A percentile compares a stretch with the other conserved stretches of the same genome.
These are phyloP conservation scores for Penicillium herquei DNA, from an alignment of 495 filamentous ascomycete genomes.

Conservation along the genomic window DNA sequence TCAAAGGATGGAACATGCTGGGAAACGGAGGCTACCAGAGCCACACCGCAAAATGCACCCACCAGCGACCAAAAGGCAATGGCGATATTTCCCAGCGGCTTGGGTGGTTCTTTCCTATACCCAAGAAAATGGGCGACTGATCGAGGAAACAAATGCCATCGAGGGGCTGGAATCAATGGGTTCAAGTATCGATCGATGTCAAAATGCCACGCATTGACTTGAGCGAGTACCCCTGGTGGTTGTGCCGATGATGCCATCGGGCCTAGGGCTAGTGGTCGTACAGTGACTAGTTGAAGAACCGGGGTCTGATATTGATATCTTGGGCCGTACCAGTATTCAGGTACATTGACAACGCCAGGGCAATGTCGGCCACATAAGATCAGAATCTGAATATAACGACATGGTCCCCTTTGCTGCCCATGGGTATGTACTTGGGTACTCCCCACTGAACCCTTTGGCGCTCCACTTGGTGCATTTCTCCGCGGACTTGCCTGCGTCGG, in stretches of 20 bases:
- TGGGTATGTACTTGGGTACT: background rate
- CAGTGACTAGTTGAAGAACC: background rate
- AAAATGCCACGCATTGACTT: constrained; percentile 46
- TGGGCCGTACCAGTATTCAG: background rate
- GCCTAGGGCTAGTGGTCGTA: background rate
- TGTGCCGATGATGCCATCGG: constrained; percentile 10
- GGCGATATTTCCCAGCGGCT: constrained; percentile 35
- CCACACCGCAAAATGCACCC: constrained; percentile 44
- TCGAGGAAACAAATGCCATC: constrained; percentile 37
- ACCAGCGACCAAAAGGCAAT: constrained; percentile 44
- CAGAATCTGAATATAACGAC: background rate
- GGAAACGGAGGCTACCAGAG: constrained; percentile 41
- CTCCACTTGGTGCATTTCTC: background rate
- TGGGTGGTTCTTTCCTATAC: constrained; percentile 30
- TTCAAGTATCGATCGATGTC: constrained; percentile 68
- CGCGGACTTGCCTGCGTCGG: background rate
- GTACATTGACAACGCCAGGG: background rate
- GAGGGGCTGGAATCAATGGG: constrained; percentile 52
- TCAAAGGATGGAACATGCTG: constrained; percentile 39
- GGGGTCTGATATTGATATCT: background rate
- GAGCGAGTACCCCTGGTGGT: constrained; percentile 6
- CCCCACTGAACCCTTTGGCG: background rate
- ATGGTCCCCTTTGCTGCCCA: background rate
- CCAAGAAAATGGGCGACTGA: constrained; percentile 43
- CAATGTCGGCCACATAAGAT: background rate